These are phyloP conservation scores for Lachnellula arida DNA, from an alignment of 2,329 filamentous ascomycete genomes.

Conservation along the genomic window DNA sequence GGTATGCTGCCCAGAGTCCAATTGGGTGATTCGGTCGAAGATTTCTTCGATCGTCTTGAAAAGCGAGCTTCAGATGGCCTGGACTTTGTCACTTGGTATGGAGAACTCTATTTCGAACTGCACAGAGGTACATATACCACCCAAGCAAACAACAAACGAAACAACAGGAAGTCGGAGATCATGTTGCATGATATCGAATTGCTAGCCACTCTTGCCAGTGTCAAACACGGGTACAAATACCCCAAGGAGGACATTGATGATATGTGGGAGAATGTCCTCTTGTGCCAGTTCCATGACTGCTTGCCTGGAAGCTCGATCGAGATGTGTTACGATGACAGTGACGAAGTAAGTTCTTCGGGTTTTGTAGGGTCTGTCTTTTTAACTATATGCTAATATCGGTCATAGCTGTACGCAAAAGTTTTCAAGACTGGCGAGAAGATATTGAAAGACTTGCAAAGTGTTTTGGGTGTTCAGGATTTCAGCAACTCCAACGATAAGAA, in stretches of 20 bases:
- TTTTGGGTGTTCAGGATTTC: conserved; percentile 57
- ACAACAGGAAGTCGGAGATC: conserved; percentile 83
- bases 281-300: conserved; percentile 98
- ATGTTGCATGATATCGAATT: conserved; percentile 84
- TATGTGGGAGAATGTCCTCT: conserved; percentile 89
- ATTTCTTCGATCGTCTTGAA: conserved; percentile 85
- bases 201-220: conserved; percentile 77
- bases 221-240: conserved; percentile 74
- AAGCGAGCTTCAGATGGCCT: conserved; percentile 59
- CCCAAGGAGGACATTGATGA: conserved; percentile 90
- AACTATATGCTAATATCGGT: conserved; percentile 26
- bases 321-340: conserved; percentile 97
- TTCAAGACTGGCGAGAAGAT: conserved; percentile 72
- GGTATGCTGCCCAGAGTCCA: conserved; percentile 82
- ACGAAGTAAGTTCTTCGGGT: conserved; percentile 50
- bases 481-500: conserved; percentile 37
- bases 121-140: conserved; percentile 97
- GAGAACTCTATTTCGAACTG: conserved; percentile 95
- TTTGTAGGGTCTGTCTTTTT: neutral
- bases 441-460: conserved; percentile 62
- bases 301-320: conserved; percentile 92
- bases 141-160: conserved; percentile 93
- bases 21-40: conserved; percentile 84
- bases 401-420: conserved; percentile 71
- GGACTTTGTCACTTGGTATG: conserved; percentile 91